Evolutionary conservation across 2,329 filamentous ascomycete genomes (phyloP).

Genomic region (Penicillium occitanis): DNA sequence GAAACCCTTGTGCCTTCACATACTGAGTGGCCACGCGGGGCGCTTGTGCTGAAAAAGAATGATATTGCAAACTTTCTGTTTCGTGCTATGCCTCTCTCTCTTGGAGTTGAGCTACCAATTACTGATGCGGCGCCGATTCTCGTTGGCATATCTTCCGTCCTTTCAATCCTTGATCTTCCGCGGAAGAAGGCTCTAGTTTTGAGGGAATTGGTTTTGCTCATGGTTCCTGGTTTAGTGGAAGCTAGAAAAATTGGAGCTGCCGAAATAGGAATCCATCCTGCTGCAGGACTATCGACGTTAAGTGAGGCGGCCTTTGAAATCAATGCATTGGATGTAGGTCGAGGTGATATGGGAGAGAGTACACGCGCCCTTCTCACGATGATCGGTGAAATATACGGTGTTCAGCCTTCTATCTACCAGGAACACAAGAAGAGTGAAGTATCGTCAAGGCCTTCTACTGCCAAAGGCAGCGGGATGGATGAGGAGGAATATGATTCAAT

Average conservation of each 20-base stretch:
- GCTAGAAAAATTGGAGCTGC: conserved; percentile 89
- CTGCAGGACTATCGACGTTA: conserved; percentile 76
- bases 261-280: conserved; percentile 94
- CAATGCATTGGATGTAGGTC: conserved; percentile 43
- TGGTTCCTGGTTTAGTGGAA: conserved; percentile 83
- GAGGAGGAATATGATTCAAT: conserved; percentile 32
- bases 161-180: conserved; percentile 74
- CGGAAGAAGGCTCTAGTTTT: conserved; percentile 90
- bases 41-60: conserved; percentile 54
- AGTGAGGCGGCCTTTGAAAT: conserved; percentile 53
- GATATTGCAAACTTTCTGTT: conserved; percentile 66
- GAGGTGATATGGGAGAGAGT: conserved; percentile 44
- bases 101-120: conserved; percentile 62
- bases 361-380: conserved; percentile 40
- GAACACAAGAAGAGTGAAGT: conserved; percentile 34
- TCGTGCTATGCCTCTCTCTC: conserved; percentile 67
- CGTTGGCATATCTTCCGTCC: conserved; percentile 81
- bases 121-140: conserved; percentile 77
- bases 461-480: conserved; percentile 19
- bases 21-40: conserved; percentile 38
- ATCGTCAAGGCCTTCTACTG: conserved; percentile 26
- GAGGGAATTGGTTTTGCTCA: conserved; percentile 76
- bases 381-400: conserved; percentile 43
- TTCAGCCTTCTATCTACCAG: conserved; percentile 38
- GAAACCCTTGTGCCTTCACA: conserved; percentile 41